Evolutionary conservation across 1,139 yeast genomes (phyloP), one percentile per base, ranked within the genome.

Genomic region (Debaryomyces subglobosus): DNA sequence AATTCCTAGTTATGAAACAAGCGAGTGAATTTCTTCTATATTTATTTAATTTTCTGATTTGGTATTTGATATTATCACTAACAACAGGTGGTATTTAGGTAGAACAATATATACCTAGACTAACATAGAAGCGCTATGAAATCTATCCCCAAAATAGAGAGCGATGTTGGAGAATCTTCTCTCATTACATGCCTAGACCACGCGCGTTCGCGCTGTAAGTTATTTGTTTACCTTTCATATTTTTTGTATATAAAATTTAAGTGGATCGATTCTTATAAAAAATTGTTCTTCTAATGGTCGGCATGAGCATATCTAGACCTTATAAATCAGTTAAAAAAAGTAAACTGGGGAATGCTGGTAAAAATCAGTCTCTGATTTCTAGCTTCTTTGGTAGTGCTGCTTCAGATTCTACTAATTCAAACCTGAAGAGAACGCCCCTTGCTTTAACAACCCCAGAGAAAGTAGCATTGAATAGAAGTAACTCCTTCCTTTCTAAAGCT

Each of bases 401-500:
- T 4, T 37, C 16, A 10, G 36, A n/a, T 10, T 27, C 30, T 2
- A 37, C 7, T 21, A 30, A 18, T 18, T 16, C 27, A n/a, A 30
- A 18, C 24, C 8, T 8, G 30, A 32, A n/a, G 33, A 39, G 40
- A 35, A 37, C 24, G 36, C 44, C 46, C 8, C 38, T 44, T 35
- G 39, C 35, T 10, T 21, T 41, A 2, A 52, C 59, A 1, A 62
- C 67, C 2, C 66, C 65, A 7, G 61, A 60, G 39, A 60, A 57
- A 44, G 44, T 54, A 12, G 48, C 43, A 7, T 24, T 60, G 10
- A 45, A 49, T 10, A 50, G 68, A 46, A 53, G 65, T 3, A 56
- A 57, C 41, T 66, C 70, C 0, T 53, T 62, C 10, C 50, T 65
- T 33, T 52, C 61, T 1, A 59, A 48, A 23, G 52, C 64, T 3